phyloP scores from a whole-genome alignment of 2,329 filamentous ascomycete genomes.

The Xylaria sp. region DNA sequence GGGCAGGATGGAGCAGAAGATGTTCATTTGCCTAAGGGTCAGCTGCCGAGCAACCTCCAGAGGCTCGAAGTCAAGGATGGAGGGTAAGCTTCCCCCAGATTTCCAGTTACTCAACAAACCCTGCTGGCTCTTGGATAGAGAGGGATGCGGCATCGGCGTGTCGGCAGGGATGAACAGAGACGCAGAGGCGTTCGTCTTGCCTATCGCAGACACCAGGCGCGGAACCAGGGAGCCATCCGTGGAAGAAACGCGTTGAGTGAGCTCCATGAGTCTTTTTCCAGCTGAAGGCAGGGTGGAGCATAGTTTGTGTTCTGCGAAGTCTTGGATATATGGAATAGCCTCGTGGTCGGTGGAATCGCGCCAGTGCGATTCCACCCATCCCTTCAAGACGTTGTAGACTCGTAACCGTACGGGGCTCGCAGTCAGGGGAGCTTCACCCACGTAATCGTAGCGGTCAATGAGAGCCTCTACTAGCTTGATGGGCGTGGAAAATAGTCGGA shows the following conservation, averaged over 20 bases:
- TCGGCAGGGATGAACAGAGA: constrained; percentile 72
- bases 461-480: constrained; percentile 76
- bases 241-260: constrained; percentile 77
- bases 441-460: constrained; percentile 91
- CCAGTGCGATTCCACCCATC: constrained; percentile 97
- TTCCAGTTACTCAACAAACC: constrained; percentile 75
- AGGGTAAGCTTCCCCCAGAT: constrained; percentile 68
- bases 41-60: constrained; percentile 89
- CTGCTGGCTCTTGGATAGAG: constrained; percentile 76
- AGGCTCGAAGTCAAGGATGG: constrained; percentile 87
- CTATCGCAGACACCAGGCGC: constrained; percentile 80
- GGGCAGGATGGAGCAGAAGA: constrained; percentile 89
- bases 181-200: constrained; percentile 80
- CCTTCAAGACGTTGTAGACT: constrained; percentile 96
- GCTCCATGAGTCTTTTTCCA: constrained; percentile 76
- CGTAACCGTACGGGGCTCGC: constrained; percentile 82
- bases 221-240: constrained; percentile 77
- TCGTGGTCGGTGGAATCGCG: constrained; percentile 76
- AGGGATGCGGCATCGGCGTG: constrained; percentile 68
- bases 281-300: constrained; percentile 71
- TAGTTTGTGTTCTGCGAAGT: constrained; percentile 78
- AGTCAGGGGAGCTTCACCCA: constrained; percentile 74
- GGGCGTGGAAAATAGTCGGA: constrained; percentile 88
- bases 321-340: constrained; percentile 74
- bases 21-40: constrained; percentile 86